These are phyloP conservation scores for Nemania bipapillata DNA, from an alignment of 2,329 filamentous ascomycete genomes.

Conservation along the genomic window DNA sequence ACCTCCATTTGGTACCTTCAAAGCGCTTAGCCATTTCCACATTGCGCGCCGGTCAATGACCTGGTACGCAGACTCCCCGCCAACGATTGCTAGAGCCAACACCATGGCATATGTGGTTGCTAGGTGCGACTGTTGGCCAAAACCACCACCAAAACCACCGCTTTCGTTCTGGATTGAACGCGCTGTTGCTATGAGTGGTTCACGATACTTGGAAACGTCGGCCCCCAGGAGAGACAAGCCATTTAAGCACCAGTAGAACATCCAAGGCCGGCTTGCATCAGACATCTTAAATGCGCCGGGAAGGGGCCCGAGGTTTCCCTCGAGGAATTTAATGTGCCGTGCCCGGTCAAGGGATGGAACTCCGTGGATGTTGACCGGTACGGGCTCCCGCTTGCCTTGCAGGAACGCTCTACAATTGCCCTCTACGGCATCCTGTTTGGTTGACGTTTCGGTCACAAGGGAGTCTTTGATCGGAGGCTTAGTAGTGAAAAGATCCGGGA, in stretches of 20 bases:
- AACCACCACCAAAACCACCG: conserved; percentile 93
- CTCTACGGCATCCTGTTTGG: conserved; percentile 74
- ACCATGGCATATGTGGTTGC: conserved; percentile 88
- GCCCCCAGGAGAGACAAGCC: conserved; percentile 80
- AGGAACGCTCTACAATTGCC: conserved; percentile 76
- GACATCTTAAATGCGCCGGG: conserved; percentile 76
- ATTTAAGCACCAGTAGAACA: conserved; percentile 90
- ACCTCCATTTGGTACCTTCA: conserved; percentile 90
- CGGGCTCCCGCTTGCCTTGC: conserved; percentile 60
- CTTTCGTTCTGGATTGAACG: conserved; percentile 80
- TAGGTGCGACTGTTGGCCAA: conserved; percentile 87
- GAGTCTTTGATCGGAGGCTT: conserved; percentile 72
- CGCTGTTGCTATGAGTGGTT: conserved; percentile 78
- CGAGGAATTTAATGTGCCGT: conserved; percentile 71
- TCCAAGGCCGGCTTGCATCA: conserved; percentile 91
- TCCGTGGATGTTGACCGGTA: conserved; percentile 74
- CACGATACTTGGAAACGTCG: conserved; percentile 74
- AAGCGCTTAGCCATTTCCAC: conserved; percentile 87
- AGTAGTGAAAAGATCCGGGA: conserved; percentile 68
- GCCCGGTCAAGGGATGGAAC: conserved; percentile 77
- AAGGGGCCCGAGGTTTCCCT: conserved; percentile 67
- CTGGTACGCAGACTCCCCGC: conserved; percentile 76
- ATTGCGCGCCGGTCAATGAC: conserved; percentile 83
- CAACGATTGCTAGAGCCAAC: conserved; percentile 80
- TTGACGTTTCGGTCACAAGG: conserved; percentile 74